Evolutionary conservation across 257 asterid species (phyloP), one percentile per base, ranked within the genome.

Genomic region (Agastache rugosa): DNA sequence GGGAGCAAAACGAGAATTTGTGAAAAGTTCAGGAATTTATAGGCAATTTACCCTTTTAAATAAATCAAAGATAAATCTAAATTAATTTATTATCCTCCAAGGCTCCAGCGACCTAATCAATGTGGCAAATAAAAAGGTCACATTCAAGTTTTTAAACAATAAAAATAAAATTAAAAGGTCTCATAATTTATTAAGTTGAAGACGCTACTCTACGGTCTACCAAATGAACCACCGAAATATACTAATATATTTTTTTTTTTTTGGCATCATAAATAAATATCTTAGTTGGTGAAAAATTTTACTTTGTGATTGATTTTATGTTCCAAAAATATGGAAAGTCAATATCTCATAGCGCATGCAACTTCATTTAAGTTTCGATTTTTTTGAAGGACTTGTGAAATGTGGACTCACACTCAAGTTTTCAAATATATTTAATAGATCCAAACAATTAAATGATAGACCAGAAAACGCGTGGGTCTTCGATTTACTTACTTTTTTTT

Each of bases 291-390:
- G 35, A 27, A 6, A 19, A 0, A 0, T 17, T 51, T 53, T 16
- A 1, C 31, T 51, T 53, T 11, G 12, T 11, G 27, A 2, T 19
- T 37, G 6, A 54, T 31, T 37, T 20, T 25, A 22, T 64, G 45
- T 68, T n/a, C 15, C 48, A 31, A 17, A 10, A 48, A n/a, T 22
- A 17, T 34, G 74, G 51, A 51, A 69, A 34, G 63, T 69, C 64
- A 34, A 17, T 63, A 17, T 50, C 62, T 51, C 62, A 68, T 31
- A 60, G 2, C 5, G 2, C 17, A 14, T 1, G 2, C 17, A 14
- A 14, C n/a, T 25, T 58, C 6, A 58, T 44, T 44, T 11, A 42
- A 9, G 8, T 44, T 10, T 44, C 16, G 8, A 44, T 44, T 44
- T 44, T 10, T 1, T 2, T 11, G 16, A 44, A 42, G 48, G 16